Conservation (phyloP, 768 basidiomycete species). For the Pleurotus djamor region DNA sequence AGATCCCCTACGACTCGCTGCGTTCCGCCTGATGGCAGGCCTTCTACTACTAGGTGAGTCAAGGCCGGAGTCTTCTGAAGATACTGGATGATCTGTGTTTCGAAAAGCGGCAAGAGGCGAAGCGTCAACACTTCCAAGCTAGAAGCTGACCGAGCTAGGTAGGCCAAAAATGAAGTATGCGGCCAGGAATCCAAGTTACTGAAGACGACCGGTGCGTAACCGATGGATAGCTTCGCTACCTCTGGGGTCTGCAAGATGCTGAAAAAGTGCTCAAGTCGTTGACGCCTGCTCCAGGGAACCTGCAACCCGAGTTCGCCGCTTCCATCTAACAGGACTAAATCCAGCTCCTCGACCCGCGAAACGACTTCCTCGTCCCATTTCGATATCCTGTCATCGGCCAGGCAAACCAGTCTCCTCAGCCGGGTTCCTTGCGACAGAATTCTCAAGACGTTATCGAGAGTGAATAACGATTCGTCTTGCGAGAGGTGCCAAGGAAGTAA, state of each 20-base stretch:
- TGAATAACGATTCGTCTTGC: background rate
- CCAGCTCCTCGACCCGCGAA: slow-evolving; percentile 2
- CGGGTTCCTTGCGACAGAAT: background rate
- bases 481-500: background rate
- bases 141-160: background rate
- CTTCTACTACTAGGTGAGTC: slow-evolving; percentile 3
- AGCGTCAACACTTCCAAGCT: background rate
- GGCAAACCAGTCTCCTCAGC: background rate
- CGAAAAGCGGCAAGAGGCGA: background rate
- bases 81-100: slow-evolving; percentile 6
- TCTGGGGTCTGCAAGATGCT: background rate
- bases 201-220: background rate
- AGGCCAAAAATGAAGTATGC: background rate
- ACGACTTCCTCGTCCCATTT: background rate
- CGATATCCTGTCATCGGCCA: background rate
- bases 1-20: slow-evolving; percentile 4
- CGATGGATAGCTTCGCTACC: background rate
- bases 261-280: slow-evolving; percentile 1
- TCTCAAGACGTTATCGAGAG: slow-evolving; percentile 1
- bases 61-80: background rate
- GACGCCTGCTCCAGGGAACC: background rate
- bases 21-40: background rate
- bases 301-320: background rate
- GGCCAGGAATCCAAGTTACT: background rate
- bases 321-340: background rate